These are phyloP conservation scores for Exophiala sp. DNA, from an alignment of 2,329 filamentous ascomycete species.

Conservation along the genomic window DNA sequence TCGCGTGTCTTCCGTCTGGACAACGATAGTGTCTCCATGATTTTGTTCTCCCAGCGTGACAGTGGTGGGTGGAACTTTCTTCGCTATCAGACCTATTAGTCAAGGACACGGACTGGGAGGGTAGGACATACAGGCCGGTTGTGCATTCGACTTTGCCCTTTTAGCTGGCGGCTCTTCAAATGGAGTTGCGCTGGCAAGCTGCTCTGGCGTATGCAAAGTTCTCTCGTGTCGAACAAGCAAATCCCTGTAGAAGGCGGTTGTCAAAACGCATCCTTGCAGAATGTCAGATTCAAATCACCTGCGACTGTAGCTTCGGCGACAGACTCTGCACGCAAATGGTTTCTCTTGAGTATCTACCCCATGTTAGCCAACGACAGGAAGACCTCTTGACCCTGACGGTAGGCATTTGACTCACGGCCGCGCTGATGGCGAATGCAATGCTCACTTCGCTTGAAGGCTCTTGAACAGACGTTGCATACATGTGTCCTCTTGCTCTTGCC, in stretches of 20 bases:
- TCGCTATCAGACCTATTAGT: background rate
- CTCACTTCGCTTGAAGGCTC: constrained; percentile 34
- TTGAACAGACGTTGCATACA: constrained; percentile 31
- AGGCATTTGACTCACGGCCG: constrained; percentile 29
- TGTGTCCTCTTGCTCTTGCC: constrained; percentile 20
- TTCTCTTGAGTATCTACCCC: constrained; percentile 32
- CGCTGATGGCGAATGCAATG: constrained; percentile 35
- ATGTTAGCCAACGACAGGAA: constrained; percentile 3
- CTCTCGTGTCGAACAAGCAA: constrained; percentile 35
- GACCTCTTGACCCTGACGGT: background rate
- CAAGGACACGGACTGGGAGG: background rate
- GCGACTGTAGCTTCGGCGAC: constrained; percentile 33
- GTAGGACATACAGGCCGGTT: constrained; percentile 1
- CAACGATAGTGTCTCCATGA: background rate
- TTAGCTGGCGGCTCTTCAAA: constrained; percentile 7
- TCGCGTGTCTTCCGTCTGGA: background rate
- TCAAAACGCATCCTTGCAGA: no score
- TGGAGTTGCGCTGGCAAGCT: constrained; percentile 21
- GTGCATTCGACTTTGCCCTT: background rate
- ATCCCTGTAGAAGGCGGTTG: constrained; percentile 28
- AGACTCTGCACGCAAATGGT: constrained; percentile 34
- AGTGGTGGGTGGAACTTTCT: background rate
- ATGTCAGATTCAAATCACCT: constrained; percentile 30
- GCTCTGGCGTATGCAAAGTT: constrained; percentile 33
- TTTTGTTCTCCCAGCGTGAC: background rate